phyloP scores from a whole-genome alignment of 441 rosid genomes.

The Eruca vesicaria region DNA sequence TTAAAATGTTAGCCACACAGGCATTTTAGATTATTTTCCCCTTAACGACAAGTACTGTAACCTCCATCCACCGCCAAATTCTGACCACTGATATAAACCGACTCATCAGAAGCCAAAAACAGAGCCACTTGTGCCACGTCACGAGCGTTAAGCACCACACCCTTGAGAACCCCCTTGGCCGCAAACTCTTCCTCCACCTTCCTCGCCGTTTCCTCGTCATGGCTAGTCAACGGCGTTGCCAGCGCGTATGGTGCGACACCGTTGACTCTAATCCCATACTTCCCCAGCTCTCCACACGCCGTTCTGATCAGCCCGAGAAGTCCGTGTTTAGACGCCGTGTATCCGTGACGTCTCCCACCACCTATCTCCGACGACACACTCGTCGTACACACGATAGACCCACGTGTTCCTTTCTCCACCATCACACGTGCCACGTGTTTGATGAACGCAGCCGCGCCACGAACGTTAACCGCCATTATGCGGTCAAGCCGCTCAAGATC shows the following conservation, averaged over 20 bases:
- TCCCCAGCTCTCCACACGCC: slow-evolving; percentile 72
- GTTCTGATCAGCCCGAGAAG: slow-evolving; percentile 58
- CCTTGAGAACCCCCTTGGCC: slow-evolving; percentile 49
- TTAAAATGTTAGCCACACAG: no score
- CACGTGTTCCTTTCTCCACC: slow-evolving; percentile 56
- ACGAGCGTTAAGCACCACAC: slow-evolving; percentile 56
- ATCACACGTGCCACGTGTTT: slow-evolving; percentile 75
- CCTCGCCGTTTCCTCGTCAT: slow-evolving; percentile 42
- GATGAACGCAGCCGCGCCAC: slow-evolving; percentile 68
- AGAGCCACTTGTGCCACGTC: slow-evolving; percentile 75
- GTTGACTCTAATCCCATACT: slow-evolving; percentile 59
- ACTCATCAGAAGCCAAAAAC: slow-evolving; percentile 82
- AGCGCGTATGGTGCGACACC: slow-evolving; percentile 29
- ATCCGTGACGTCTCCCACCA: slow-evolving; percentile 60
- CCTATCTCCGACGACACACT: slow-evolving; percentile 50
- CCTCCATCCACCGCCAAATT: slow-evolving; percentile 84
- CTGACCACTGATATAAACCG: slow-evolving; percentile 69
- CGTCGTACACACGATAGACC: slow-evolving; percentile 68
- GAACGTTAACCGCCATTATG: slow-evolving; percentile 62
- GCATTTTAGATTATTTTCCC: neutral
- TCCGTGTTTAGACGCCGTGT: slow-evolving; percentile 70
- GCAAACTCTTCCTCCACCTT: slow-evolving; percentile 48
- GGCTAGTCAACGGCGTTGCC: slow-evolving; percentile 37
- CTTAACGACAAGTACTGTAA: slow-evolving; percentile 45
- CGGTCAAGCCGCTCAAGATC: slow-evolving; percentile 54